Conservation (phyloP, 768 basidiomycete genomes). For the Boletus rufocinnamomeus region DNA sequence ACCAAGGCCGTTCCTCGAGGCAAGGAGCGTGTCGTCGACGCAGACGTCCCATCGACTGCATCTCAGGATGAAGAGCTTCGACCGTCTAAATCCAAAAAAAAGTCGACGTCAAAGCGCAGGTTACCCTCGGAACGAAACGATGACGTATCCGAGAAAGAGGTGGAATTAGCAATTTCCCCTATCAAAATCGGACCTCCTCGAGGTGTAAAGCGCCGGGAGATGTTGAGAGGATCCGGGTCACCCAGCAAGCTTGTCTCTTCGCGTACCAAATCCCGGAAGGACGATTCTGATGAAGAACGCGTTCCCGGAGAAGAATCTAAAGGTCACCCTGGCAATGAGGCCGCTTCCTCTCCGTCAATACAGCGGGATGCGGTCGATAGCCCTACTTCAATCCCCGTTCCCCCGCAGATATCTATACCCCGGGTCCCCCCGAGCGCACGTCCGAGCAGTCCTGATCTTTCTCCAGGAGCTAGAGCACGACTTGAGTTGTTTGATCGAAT, state of each 20-base stretch:
- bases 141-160: conserved; percentile 8
- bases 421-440: background rate
- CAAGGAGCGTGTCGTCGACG: background rate
- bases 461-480: conserved; percentile 30
- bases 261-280: background rate
- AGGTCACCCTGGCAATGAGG: background rate
- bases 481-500: conserved; percentile 34
- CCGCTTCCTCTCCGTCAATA: background rate
- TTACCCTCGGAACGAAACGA: background rate
- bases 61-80: conserved; percentile 9
- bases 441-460: conserved; percentile 20
- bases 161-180: background rate
- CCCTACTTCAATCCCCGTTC: background rate
- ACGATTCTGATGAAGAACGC: background rate
- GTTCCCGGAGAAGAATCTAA: background rate
- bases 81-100: conserved; percentile 4
- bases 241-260: background rate
- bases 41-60: background rate
- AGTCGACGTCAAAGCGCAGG: background rate
- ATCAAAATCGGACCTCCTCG: conserved; percentile 32
- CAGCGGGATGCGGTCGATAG: background rate
- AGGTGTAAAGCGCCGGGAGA: conserved; percentile 16
- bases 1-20: background rate
- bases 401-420: conserved; percentile 13
- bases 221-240: background rate